These are phyloP conservation scores for Auriscalpium orientale DNA, from an alignment of 768 basidiomycete genomes.

Conservation along the genomic window DNA sequence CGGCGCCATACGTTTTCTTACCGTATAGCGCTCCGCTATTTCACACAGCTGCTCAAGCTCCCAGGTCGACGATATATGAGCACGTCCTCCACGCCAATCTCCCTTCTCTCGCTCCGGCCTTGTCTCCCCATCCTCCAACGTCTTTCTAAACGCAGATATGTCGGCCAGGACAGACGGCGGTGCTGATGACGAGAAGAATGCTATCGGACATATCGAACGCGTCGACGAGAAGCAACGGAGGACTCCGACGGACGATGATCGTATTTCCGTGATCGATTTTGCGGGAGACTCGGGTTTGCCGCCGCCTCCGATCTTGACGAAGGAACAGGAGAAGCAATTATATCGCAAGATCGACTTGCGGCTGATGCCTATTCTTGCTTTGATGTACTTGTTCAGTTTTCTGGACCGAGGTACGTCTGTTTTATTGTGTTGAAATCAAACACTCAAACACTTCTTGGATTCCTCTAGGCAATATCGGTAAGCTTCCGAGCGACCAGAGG, in stretches of 20 bases:
- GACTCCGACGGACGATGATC: not conserved
- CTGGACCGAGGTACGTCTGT: constrained; percentile 20
- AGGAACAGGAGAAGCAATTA: constrained; percentile 37
- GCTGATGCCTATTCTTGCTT: constrained; percentile 22
- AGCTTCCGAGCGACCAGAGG: constrained; percentile 2
- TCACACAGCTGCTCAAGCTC: no score
- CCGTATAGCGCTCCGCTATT: no score
- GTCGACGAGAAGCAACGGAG: not conserved
- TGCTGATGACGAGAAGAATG: not conserved
- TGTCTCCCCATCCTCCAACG: no score
- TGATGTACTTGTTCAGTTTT: constrained; percentile 26
- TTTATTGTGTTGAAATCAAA: not conserved
- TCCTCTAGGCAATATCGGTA: constrained; percentile 49
- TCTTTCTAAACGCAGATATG: no score
- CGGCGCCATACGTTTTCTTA: no score
- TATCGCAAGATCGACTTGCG: constrained; percentile 25
- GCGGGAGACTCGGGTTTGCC: constrained; percentile 5
- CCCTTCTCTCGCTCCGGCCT: no score
- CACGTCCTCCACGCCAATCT: no score
- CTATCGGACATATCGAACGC: not conserved
- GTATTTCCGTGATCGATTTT: constrained; percentile 4
- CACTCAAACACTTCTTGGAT: not conserved
- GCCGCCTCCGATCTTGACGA: constrained; percentile 25
- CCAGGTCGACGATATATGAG: no score
- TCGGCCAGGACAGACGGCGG: no score